Conservation (phyloP, 1,284 basidiomycete species). For the Kalmanozyma brasiliensis region DNA sequence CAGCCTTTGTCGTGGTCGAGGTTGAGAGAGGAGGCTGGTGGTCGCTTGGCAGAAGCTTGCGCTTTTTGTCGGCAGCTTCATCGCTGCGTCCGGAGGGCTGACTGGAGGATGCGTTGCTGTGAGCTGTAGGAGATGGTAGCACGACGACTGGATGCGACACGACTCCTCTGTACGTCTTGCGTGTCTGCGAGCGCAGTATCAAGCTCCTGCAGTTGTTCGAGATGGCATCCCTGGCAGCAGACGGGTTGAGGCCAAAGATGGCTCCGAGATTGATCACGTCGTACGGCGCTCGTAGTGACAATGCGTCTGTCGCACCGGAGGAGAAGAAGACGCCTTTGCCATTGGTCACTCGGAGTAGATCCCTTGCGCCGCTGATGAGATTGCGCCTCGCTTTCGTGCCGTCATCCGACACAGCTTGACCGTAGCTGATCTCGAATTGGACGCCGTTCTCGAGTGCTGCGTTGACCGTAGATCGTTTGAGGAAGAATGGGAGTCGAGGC, state of each 20-base stretch:
- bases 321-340: slow-evolving; percentile 64
- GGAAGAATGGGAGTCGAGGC: slow-evolving; percentile 80
- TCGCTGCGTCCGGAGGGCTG: background rate
- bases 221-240: slow-evolving; percentile 57
- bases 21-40: background rate
- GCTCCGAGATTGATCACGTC: slow-evolving; percentile 65
- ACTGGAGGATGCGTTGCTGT: too few relatives aligned
- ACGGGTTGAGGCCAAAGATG: slow-evolving; percentile 57
- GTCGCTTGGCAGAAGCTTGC: slow-evolving; percentile 8
- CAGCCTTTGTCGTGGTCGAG: background rate
- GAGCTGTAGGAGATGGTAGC: too few relatives aligned
- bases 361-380: slow-evolving; percentile 59
- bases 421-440: slow-evolving; percentile 82
- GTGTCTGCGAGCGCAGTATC: slow-evolving; percentile 51
- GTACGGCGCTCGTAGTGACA: slow-evolving; percentile 58
- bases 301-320: slow-evolving; percentile 47
- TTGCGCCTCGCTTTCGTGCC: slow-evolving; percentile 50
- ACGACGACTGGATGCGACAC: slow-evolving; percentile 39
- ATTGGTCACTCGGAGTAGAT: slow-evolving; percentile 61
- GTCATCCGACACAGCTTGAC: slow-evolving; percentile 34
- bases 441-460: slow-evolving; percentile 84
- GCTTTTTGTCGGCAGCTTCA: slow-evolving; percentile 11
- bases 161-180: slow-evolving; percentile 56
- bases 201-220: slow-evolving; percentile 51
- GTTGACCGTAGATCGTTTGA: slow-evolving; percentile 83